phyloP scores from a whole-genome alignment of 169 alveolate species.

The Eimeria acervulina region DNA sequence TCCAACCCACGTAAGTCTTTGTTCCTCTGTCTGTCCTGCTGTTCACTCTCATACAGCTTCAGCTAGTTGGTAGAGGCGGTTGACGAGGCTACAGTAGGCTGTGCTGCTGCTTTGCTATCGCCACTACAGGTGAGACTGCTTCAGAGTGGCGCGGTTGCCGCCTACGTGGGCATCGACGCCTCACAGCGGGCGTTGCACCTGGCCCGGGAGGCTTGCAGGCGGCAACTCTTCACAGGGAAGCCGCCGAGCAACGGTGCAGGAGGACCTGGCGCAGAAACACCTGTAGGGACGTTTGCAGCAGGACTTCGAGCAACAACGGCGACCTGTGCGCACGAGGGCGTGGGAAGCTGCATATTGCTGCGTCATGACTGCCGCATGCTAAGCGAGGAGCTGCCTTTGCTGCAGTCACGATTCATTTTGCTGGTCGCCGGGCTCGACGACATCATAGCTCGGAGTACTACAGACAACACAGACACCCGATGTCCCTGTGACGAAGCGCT shows the following conservation, averaged over 20 bases:
- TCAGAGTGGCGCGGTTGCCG: constrained; percentile 27
- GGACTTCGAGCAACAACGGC: constrained; percentile 1
- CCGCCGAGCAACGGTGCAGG: not conserved
- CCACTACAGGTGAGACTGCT: constrained; percentile 39
- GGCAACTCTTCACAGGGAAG: not conserved
- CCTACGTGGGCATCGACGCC: constrained; percentile 49
- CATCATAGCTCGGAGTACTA: constrained; percentile 55
- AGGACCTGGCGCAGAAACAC: not conserved
- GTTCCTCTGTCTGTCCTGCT: not conserved
- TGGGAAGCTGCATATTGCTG: constrained; percentile 31
- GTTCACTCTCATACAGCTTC: not conserved
- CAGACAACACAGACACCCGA: constrained; percentile 60
- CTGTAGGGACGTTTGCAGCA: not conserved
- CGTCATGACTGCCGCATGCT: constrained; percentile 55
- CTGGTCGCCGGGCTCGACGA: constrained; percentile 63
- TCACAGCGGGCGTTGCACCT: constrained; percentile 46
- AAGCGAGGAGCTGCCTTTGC: constrained; percentile 51
- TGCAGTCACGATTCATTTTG: constrained; percentile 41
- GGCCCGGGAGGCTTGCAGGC: constrained; percentile 63
- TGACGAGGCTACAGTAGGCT: not conserved
- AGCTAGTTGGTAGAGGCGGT: not conserved
- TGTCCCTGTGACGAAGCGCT: constrained; percentile 58
- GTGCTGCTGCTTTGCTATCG: constrained; percentile 9
- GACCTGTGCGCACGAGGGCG: constrained; percentile 27
- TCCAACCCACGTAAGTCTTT: constrained; percentile 25